A percentile compares a stretch with the other conserved stretches of the same genome.
Evolutionary conservation across 2,329 filamentous ascomycete genomes (phyloP).

Genomic region (Aspergillus quadrilineatus): DNA sequence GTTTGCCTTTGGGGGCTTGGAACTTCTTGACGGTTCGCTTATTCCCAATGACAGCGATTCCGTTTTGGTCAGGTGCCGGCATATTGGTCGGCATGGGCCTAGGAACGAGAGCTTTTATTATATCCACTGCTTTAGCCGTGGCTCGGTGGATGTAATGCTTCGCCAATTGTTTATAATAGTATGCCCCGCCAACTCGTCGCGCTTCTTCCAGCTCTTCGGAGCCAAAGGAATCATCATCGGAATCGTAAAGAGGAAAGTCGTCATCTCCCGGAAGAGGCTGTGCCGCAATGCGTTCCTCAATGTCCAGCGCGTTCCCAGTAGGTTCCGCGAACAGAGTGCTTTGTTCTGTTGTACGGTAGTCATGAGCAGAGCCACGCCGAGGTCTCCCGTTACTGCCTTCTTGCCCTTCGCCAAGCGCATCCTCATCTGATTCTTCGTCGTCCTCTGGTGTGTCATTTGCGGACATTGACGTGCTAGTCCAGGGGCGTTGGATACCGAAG

Average conservation of each 20-base stretch:
- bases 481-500: conserved; percentile 84
- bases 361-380: not conserved
- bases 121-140: conserved; percentile 45
- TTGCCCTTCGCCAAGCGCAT: conserved; percentile 38
- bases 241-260: conserved; percentile 87
- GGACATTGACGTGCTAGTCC: conserved; percentile 69
- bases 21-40: conserved; percentile 53
- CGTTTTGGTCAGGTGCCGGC: conserved; percentile 38
- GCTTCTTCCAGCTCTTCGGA: conserved; percentile 76
- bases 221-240: conserved; percentile 76
- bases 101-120: conserved; percentile 52
- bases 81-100: conserved; percentile 47
- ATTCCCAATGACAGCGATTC: conserved; percentile 43
- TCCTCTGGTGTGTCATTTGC: conserved; percentile 76
- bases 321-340: conserved; percentile 50
- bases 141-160: conserved; percentile 52
- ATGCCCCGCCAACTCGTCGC: conserved; percentile 70
- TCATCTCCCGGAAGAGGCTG: conserved; percentile 60
- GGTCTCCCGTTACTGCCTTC: conserved; percentile 6
- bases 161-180: conserved; percentile 66
- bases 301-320: conserved; percentile 59
- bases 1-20: conserved; percentile 59
- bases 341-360: conserved; percentile 49
- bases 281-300: conserved; percentile 77
- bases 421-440: conserved; percentile 67